A percentile compares a stretch with the other conserved stretches of the same genome.
These are phyloP conservation scores for Russula earlei DNA, from an alignment of 768 basidiomycete species.

Conservation along the genomic window DNA sequence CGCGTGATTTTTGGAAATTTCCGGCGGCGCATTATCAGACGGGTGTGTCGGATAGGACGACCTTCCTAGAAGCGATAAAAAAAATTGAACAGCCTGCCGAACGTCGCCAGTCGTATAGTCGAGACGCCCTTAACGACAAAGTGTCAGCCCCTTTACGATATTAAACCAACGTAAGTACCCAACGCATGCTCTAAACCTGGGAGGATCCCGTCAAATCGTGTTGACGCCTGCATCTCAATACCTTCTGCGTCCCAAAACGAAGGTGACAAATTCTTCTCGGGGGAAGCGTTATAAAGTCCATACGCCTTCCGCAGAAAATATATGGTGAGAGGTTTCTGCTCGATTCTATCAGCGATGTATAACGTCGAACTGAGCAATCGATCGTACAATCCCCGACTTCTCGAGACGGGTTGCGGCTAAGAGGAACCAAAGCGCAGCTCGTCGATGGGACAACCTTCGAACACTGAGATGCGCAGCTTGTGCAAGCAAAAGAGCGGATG, in stretches of 20 bases:
- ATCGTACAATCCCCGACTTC: constrained; percentile 73
- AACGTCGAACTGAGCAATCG: background rate
- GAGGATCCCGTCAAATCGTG: constrained; percentile 53
- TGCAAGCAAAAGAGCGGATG: constrained; percentile 67
- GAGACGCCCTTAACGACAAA: constrained; percentile 53
- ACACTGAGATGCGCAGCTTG: constrained; percentile 68
- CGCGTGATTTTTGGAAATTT: constrained; percentile 9
- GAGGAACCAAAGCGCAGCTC: constrained; percentile 73
- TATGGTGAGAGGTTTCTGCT: constrained; percentile 77
- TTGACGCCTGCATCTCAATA: constrained; percentile 28
- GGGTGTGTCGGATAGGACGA: constrained; percentile 24
- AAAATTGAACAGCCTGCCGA: constrained; percentile 64
- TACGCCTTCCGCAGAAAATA: constrained; percentile 69
- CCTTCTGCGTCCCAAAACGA: constrained; percentile 76
- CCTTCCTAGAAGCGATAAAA: constrained; percentile 60
- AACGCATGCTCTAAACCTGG: constrained; percentile 74
- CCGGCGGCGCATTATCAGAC: constrained; percentile 12
- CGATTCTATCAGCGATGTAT: background rate
- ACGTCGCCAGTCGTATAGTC: constrained; percentile 88
- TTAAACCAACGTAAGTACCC: constrained; percentile 33
- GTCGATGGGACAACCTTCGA: constrained; percentile 44
- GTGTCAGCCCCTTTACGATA: background rate
- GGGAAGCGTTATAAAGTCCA: constrained; percentile 44
- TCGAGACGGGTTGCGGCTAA: constrained; percentile 69
- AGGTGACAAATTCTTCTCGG: constrained; percentile 56